Evolutionary conservation across 306 rosid species (phyloP).

Genomic region (Rosa lucieae): DNA sequence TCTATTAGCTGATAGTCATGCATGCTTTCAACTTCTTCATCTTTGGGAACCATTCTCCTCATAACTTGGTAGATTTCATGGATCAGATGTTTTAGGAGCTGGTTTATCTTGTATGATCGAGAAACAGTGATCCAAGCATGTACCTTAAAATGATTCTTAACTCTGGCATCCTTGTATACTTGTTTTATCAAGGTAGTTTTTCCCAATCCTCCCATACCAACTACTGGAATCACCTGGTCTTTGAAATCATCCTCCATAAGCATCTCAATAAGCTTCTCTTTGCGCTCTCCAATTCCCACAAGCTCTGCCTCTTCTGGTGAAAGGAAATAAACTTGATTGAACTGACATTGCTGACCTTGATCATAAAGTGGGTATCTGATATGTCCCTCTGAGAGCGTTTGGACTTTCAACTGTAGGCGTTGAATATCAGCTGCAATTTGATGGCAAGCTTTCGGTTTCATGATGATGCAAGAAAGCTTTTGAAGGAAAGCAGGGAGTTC

Average conservation of each 20-base stretch:
- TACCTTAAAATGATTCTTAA: conserved; percentile 44
- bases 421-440: not conserved
- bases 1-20: conserved; percentile 26
- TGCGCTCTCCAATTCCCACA: conserved; percentile 46
- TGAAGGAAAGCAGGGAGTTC: not conserved
- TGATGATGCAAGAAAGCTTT: conserved; percentile 12
- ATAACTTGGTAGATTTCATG: conserved; percentile 27
- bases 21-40: conserved; percentile 38
- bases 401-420: too few relatives aligned
- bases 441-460: not conserved
- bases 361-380: too few relatives aligned
- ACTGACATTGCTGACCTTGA: not conserved
- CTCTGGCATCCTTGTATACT: conserved; percentile 50
- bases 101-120: conserved; percentile 32
- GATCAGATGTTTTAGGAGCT: conserved; percentile 44
- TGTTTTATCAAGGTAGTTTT: conserved; percentile 52
- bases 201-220: conserved; percentile 67
- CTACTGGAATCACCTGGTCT: conserved; percentile 38
- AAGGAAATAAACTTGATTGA: conserved; percentile 50
- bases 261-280: conserved; percentile 34
- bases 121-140: conserved; percentile 61
- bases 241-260: not conserved
- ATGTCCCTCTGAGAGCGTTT: too few relatives aligned
- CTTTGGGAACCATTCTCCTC: conserved; percentile 33
- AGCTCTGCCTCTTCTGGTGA: conserved; percentile 53